phyloP scores from a whole-genome alignment of 371 early-diverging fungal species.

The Entomophthora muscae region DNA sequence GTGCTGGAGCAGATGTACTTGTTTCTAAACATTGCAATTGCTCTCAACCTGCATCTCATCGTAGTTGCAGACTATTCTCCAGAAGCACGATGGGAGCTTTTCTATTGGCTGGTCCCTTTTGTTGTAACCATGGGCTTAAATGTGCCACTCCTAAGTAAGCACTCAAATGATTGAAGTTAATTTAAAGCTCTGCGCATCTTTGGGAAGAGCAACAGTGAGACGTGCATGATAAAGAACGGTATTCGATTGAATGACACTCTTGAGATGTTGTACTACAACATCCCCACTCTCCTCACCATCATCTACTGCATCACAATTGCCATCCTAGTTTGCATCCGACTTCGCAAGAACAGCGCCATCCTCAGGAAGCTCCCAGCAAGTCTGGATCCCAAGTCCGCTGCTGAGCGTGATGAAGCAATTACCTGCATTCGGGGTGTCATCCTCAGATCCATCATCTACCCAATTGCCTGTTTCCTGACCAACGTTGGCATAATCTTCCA shows the following conservation, averaged over 20 bases:
- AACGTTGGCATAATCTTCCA: background rate
- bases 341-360: background rate
- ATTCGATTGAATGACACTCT: background rate
- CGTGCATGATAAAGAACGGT: background rate
- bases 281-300: background rate
- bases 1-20: background rate
- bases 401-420: background rate
- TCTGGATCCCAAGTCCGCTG: background rate
- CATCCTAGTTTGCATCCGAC: background rate
- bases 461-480: background rate
- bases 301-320: background rate
- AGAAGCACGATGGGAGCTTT: background rate
- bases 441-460: background rate
- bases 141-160: background rate
- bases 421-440: background rate
- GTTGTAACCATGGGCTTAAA: background rate
- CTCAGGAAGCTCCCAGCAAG: background rate
- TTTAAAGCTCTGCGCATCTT: background rate
- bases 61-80: background rate
- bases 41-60: background rate
- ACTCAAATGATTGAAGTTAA: background rate
- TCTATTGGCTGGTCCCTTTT: background rate
- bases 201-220: background rate
- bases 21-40: conserved; percentile 4
- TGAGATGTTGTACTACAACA: background rate